These are phyloP conservation scores for Parsonsia alboflavescens DNA, from an alignment of 257 asterid species.

Conservation along the genomic window DNA sequence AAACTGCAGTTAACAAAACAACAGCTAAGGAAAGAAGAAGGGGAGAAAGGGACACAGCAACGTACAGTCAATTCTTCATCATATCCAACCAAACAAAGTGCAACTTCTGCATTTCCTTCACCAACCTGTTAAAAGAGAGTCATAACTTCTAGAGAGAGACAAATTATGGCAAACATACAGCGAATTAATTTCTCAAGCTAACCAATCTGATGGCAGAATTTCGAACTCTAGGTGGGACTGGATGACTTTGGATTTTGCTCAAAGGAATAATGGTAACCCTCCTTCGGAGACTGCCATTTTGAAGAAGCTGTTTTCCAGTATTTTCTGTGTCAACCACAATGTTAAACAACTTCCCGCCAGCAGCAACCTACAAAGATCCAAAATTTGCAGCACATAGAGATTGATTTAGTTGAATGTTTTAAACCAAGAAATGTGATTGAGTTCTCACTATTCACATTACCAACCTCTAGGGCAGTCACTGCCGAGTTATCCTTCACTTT, in stretches of 20 bases:
- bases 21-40: neutral
- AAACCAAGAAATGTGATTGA: conserved; percentile 5
- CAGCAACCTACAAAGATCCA: conserved; percentile 69
- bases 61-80: conserved; percentile 77
- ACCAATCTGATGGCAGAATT: conserved; percentile 79
- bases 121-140: conserved; percentile 62
- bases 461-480: conserved; percentile 86
- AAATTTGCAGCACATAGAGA: conserved; percentile 17
- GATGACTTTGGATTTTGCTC: conserved; percentile 73
- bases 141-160: conserved; percentile 5
- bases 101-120: conserved; percentile 90
- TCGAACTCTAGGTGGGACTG: conserved; percentile 56
- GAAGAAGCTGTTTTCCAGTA: conserved; percentile 85
- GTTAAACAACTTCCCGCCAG: conserved; percentile 91
- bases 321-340: conserved; percentile 85
- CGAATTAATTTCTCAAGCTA: conserved; percentile 18
- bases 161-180: neutral
- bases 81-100: conserved; percentile 89
- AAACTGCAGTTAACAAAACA: conserved; percentile 4
- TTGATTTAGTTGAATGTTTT: conserved; percentile 6
- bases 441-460: conserved; percentile 14
- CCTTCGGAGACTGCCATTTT: conserved; percentile 77
- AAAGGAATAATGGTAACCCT: conserved; percentile 94
- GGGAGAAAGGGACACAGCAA: conserved; percentile 16
- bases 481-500: conserved; percentile 84